Base-by-base conservation (phyloP, 2,329 filamentous ascomycete genomes). In the Raffaelea arxii region DNA sequence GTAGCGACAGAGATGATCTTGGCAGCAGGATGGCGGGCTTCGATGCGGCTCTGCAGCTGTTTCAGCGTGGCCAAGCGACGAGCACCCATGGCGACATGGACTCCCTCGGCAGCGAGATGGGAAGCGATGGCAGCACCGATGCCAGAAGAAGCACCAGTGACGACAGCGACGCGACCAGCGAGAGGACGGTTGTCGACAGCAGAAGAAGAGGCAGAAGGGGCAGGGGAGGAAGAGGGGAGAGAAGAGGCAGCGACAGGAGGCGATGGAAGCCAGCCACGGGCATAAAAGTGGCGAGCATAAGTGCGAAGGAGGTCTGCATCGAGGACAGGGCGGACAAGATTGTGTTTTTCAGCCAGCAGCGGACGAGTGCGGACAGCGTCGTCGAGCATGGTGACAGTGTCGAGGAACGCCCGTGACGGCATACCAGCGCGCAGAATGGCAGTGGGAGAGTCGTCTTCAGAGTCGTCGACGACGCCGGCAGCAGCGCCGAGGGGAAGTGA, bases 401-500 rank as follows among this genome's bases (percentile, higher is more conserved):
- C 72, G 43, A 90, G 63, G 55, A 84, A 84, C 14, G 86, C 82
- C 1, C 83, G 77, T 7, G 75, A 82, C 1, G 86, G 86, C 85
- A 90, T 89, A 50, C 86, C 85, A 52, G 84, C 82, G 42, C 84
- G 81, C 11, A 91, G 78, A 53, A 90, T 86, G 53, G 89, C 84
- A 27, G 86, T 77, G 0, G 86, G 89, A 56, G 88, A 88, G 1
- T 79, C 77, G 36, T 82, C 83, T 43, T 86, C 80, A 25, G 80
- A 82, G 50, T 77, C 22, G 19, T 4, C 9, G 16, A 19, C 7
- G 24, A 4, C 22, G 9, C 12, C 24, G 7, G 21, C 1, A 12
- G 44, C 18, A 18, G n/a, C 6, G 25, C 12, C 25, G n/a, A 4
- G 19, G 14, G 2, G 10, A 19, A 5, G 5, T 36, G 35, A 6